phyloP scores from a whole-genome alignment of 2,329 filamentous ascomycete genomes.

The Elsinoe australis region DNA sequence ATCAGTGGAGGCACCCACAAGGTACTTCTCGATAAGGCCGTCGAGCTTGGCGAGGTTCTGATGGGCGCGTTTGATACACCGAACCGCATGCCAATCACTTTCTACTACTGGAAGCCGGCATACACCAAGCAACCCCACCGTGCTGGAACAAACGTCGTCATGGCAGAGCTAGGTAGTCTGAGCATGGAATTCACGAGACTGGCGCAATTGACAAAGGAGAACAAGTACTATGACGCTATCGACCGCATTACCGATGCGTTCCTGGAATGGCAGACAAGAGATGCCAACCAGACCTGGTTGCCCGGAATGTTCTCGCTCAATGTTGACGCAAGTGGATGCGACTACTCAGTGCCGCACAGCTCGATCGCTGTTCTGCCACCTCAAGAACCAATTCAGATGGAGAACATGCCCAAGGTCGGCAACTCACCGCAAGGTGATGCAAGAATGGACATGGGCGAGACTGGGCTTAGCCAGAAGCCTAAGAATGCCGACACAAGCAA shows the following conservation, averaged over 20 bases:
- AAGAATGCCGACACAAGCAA: slow-evolving; percentile 7
- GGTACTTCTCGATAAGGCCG: slow-evolving; percentile 66
- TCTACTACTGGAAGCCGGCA: slow-evolving; percentile 67
- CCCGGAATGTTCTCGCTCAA: slow-evolving; percentile 73
- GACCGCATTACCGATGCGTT: slow-evolving; percentile 77
- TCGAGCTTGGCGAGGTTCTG: slow-evolving; percentile 70
- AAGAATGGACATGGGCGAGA: slow-evolving; percentile 13
- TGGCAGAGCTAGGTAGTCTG: slow-evolving; percentile 68
- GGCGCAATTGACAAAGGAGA: slow-evolving; percentile 71
- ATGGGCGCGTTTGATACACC: slow-evolving; percentile 85
- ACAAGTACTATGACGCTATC: slow-evolving; percentile 84
- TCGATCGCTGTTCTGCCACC: slow-evolving; percentile 9
- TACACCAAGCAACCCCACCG: slow-evolving; percentile 56
- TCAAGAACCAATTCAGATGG: slow-evolving; percentile 4
- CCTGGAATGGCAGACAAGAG: slow-evolving; percentile 57
- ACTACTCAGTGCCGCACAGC: slow-evolving; percentile 33
- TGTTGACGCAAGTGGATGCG: slow-evolving; percentile 74
- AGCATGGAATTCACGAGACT: slow-evolving; percentile 84
- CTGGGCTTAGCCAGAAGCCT: slow-evolving; percentile 15
- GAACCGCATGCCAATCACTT: slow-evolving; percentile 82
- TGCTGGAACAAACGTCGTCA: slow-evolving; percentile 49
- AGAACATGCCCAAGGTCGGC: slow-evolving; percentile 3
- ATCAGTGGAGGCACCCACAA: slow-evolving; percentile 63
- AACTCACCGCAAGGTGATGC: not conserved
- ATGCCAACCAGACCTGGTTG: slow-evolving; percentile 52